A percentile compares a stretch with the other conserved stretches of the same genome.
Conservation (phyloP, 192 early-diverging fungal species). For the Rhizophlyctis rosea region DNA sequence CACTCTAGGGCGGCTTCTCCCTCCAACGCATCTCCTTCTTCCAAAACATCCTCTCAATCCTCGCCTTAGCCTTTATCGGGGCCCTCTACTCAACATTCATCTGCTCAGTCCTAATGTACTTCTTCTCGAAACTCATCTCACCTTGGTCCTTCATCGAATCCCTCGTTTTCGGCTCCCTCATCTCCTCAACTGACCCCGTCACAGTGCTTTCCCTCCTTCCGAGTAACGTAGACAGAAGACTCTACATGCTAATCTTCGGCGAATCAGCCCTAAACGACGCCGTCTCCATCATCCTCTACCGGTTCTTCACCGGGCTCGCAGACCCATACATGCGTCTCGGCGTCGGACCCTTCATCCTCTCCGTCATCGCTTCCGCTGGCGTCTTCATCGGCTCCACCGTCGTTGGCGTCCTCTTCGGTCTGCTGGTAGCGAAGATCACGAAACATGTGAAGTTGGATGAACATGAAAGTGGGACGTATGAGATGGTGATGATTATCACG, state of each 20-base stretch:
- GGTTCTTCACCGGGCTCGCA: conserved; percentile 54
- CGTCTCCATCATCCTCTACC: conserved; percentile 60
- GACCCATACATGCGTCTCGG: conserved; percentile 47
- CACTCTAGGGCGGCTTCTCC: conserved; percentile 48
- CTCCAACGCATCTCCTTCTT: conserved; percentile 54
- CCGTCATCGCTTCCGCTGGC: conserved; percentile 42
- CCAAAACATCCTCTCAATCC: conserved; percentile 49
- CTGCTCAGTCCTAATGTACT: conserved; percentile 53
- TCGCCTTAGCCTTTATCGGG: conserved; percentile 52
- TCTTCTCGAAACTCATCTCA: conserved; percentile 47
- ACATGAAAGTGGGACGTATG: conserved; percentile 46
- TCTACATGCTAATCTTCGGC: conserved; percentile 67
- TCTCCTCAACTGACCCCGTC: conserved; percentile 61
- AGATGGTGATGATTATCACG: conserved; percentile 55
- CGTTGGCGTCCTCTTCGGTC: conserved; percentile 43
- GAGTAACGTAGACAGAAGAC: conserved; percentile 43
- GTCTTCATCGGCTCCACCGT: conserved; percentile 55
- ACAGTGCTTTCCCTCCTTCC: conserved; percentile 60
- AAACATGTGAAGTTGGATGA: conserved; percentile 52
- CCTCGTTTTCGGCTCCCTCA: conserved; percentile 58
- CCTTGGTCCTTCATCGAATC: conserved; percentile 53
- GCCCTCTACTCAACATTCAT: conserved; percentile 58
- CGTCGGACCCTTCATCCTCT: conserved; percentile 42
- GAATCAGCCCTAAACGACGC: conserved; percentile 63
- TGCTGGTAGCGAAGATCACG: conserved; percentile 55